Evolutionary conservation across 2,329 filamentous ascomycete species (phyloP).

Genomic region (Berkeleyomyces basicola): DNA sequence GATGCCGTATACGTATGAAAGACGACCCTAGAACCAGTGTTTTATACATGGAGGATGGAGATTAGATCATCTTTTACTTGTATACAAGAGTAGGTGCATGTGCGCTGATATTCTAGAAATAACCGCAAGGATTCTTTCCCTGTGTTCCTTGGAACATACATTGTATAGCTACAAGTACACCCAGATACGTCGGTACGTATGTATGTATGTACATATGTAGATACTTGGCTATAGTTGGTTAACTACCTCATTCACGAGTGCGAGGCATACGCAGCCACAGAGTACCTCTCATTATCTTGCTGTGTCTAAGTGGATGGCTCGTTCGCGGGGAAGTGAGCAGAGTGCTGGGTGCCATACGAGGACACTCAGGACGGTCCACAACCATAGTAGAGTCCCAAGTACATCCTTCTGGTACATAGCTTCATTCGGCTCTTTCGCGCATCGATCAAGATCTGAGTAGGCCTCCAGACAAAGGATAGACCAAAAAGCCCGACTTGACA

Average conservation of each 20-base stretch:
- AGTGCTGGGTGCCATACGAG: not conserved
- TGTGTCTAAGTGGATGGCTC: not conserved
- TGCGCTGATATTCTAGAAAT: not conserved
- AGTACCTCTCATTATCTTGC: not conserved
- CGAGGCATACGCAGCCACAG: not conserved
- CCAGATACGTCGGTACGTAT: too few relatives aligned
- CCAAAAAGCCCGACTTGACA: not conserved
- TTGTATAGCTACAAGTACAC: not conserved
- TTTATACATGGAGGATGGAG: not conserved
- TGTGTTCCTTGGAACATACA: not conserved
- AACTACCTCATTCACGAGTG: not conserved
- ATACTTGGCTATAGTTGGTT: not conserved
- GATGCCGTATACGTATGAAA: not conserved
- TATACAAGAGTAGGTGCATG: not conserved
- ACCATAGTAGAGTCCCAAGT: too few relatives aligned
- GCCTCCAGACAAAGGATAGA: not conserved
- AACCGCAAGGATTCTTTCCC: not conserved
- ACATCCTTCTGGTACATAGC: too few relatives aligned
- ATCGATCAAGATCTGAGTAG: too few relatives aligned
- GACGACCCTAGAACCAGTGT: not conserved
- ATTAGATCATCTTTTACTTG: not conserved
- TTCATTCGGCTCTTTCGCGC: too few relatives aligned
- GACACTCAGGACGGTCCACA: not conserved
- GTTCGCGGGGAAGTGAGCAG: not conserved
- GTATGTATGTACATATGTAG: not conserved